phyloP scores from a whole-genome alignment of 352 stramenopile species.

The Phytophthora agathidicida region DNA sequence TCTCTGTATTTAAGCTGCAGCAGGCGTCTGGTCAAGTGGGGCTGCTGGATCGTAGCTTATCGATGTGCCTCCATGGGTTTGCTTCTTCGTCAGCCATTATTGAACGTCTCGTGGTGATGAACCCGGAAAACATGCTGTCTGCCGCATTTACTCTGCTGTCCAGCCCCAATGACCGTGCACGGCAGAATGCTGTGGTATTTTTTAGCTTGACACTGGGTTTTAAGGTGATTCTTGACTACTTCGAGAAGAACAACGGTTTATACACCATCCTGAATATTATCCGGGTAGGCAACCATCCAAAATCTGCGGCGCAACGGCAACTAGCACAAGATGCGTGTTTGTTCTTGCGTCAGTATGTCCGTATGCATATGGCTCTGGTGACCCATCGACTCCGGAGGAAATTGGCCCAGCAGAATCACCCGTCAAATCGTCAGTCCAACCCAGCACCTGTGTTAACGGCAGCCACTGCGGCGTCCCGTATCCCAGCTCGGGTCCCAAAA shows the following conservation, averaged over 20 bases:
- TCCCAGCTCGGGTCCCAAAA: slow-evolving; percentile 75
- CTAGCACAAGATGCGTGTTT: slow-evolving; percentile 85
- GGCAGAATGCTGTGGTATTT: slow-evolving; percentile 86
- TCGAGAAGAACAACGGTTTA: slow-evolving; percentile 84
- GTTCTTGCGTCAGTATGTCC: slow-evolving; percentile 82
- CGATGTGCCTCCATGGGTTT: slow-evolving; percentile 87
- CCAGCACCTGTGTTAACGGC: slow-evolving; percentile 52
- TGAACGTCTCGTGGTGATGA: slow-evolving; percentile 67
- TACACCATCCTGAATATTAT: slow-evolving; percentile 90
- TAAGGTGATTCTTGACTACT: slow-evolving; percentile 83
- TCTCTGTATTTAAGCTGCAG: slow-evolving; percentile 61
- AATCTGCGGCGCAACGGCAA: slow-evolving; percentile 78
- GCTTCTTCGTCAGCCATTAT: slow-evolving; percentile 82
- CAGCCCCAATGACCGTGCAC: slow-evolving; percentile 78
- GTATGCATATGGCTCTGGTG: slow-evolving; percentile 81
- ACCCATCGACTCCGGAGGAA: slow-evolving; percentile 73
- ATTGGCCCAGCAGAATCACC: slow-evolving; percentile 63
- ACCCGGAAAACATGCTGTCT: slow-evolving; percentile 63
- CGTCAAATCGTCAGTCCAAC: slow-evolving; percentile 47
- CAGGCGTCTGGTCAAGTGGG: slow-evolving; percentile 63
- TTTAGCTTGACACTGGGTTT: slow-evolving; percentile 83
- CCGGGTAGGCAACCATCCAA: slow-evolving; percentile 76
- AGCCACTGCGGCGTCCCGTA: slow-evolving; percentile 55
- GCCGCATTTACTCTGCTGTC: slow-evolving; percentile 71
- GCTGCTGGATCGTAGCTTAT: slow-evolving; percentile 75